Percentiles rank a stretch among this genome's conserved stretches.
These are phyloP conservation scores for Arthrobotrys iridis DNA, from an alignment of 2,329 filamentous ascomycete species.

Conservation along the genomic window DNA sequence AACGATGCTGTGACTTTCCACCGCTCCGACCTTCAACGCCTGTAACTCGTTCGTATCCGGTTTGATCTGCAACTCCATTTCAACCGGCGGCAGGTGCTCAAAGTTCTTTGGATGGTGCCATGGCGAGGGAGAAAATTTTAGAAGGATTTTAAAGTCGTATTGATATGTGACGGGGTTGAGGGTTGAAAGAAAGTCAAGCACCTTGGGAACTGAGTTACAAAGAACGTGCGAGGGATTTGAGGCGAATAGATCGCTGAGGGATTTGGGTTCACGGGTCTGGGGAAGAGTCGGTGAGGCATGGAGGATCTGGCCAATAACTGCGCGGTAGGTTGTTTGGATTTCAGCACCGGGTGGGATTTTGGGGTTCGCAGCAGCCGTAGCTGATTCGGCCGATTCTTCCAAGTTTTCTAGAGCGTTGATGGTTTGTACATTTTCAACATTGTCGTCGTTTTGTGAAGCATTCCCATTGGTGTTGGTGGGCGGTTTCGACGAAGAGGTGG, in stretches of 20 bases:
- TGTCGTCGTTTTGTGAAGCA: background rate
- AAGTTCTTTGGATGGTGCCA: slow-evolving; percentile 55
- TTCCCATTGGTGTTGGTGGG: background rate
- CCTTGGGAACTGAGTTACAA: slow-evolving; percentile 54
- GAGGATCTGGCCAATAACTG: slow-evolving; percentile 47
- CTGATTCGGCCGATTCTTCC: background rate
- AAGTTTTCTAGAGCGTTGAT: background rate
- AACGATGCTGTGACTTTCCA: slow-evolving; percentile 54
- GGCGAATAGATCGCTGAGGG: slow-evolving; percentile 14
- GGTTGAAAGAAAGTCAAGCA: slow-evolving; percentile 42
- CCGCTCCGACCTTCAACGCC: slow-evolving; percentile 50
- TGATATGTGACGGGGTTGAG: slow-evolving; percentile 38
- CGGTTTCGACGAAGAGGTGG: background rate
- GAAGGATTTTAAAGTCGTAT: slow-evolving; percentile 50
- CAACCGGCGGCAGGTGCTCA: slow-evolving; percentile 56
- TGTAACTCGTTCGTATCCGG: slow-evolving; percentile 45
- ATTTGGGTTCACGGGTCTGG: slow-evolving; percentile 29
- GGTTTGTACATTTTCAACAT: background rate
- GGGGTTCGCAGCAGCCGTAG: background rate
- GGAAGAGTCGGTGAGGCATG: slow-evolving; percentile 51
- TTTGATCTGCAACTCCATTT: slow-evolving; percentile 56
- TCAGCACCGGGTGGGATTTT: slow-evolving; percentile 17
- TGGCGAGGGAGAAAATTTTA: slow-evolving; percentile 57
- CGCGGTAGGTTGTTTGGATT: slow-evolving; percentile 36
- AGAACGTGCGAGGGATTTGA: slow-evolving; percentile 27